Evolutionary conservation across 495 filamentous ascomycete species (phyloP).

Genomic region (Amphirosellinia nigrospora): DNA sequence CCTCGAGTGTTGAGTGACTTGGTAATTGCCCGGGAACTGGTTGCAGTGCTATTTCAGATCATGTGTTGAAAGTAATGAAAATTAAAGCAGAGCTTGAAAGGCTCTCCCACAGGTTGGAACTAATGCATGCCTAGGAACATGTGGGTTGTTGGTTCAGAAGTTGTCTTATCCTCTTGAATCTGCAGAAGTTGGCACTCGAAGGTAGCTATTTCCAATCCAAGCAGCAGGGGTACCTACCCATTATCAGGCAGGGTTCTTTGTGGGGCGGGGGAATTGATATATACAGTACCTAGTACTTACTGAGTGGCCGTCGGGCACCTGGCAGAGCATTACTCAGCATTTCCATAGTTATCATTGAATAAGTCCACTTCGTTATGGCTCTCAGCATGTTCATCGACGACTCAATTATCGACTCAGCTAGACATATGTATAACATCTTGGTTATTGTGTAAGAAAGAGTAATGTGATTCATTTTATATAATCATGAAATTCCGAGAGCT

Average conservation of each 20-base stretch:
- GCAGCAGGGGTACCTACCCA: neutral
- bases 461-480: neutral
- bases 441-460: neutral
- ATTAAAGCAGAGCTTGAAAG: neutral
- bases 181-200: neutral
- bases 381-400: neutral
- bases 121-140: slow-evolving; percentile 4
- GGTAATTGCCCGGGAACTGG: neutral
- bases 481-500: neutral
- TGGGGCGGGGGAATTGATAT: no score
- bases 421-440: neutral
- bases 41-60: neutral
- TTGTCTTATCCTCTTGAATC: neutral
- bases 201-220: no score
- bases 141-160: neutral
- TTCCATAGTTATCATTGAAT: no score
- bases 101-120: slow-evolving; percentile 4
- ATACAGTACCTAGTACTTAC: no score
- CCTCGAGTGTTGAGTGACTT: neutral
- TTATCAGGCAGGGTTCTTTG: no score
- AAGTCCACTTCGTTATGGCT: neutral
- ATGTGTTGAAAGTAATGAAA: neutral
- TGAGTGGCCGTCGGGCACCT: no score
- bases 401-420: neutral
- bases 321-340: neutral